phyloP scores from a whole-genome alignment of 306 rosid genomes.

The Medicago ruthenica region DNA sequence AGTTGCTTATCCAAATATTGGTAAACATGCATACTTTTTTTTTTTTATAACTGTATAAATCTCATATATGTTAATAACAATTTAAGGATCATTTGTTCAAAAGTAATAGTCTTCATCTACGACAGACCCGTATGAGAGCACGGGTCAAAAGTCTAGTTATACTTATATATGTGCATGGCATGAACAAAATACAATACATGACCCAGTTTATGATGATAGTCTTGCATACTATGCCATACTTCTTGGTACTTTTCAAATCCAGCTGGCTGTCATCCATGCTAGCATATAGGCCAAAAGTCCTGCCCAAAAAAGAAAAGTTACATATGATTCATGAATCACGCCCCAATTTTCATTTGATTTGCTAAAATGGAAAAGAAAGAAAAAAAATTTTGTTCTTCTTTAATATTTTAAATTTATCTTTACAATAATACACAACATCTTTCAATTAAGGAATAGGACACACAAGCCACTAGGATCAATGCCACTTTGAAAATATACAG shows the following conservation, averaged over 20 bases:
- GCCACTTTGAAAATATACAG: not conserved
- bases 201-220: not conserved
- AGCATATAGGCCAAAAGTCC: slow-evolving; percentile 54
- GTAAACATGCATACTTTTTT: no score
- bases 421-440: no score
- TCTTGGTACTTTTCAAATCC: slow-evolving; percentile 27
- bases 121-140: no score
- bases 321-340: slow-evolving; percentile 13
- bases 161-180: slow-evolving; percentile 28
- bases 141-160: no score
- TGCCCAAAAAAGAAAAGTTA: slow-evolving; percentile 40
- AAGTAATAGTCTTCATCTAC: no score
- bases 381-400: no score
- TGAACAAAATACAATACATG: slow-evolving; percentile 34
- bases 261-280: slow-evolving; percentile 46
- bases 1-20: no score
- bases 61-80: no score
- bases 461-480: not conserved
- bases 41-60: no score
- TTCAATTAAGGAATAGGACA: not conserved
- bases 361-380: not conserved
- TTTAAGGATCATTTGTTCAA: no score
- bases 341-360: slow-evolving; percentile 18
- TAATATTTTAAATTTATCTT: not conserved
- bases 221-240: not conserved